Evolutionary conservation across 2,329 filamentous ascomycete genomes (phyloP), one percentile per base, ranked within the genome.

Genomic region (Penicillium sp.): DNA sequence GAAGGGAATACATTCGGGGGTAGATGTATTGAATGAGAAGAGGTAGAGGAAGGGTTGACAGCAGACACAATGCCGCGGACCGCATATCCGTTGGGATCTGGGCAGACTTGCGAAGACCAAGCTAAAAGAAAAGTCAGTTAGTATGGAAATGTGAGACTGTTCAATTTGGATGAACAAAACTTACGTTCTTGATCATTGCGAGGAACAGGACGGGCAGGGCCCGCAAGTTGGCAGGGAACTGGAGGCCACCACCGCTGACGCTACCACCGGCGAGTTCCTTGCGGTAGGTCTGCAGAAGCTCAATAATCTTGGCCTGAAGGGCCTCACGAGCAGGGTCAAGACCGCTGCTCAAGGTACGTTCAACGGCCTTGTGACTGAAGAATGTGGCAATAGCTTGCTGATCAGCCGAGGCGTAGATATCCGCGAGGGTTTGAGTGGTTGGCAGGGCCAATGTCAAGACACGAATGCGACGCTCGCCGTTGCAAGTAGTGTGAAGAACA

Each of bases 291-390:
- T 93, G 88, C 56, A 99, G 80, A 45, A 99, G 83, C 77, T 99
- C 94, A 27, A 92, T 88, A 40, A 96, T 80, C 81, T 99, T 99
- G 61, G 87, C 85, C 72, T 97, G 92, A 41, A 97, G 81, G 44
- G 91, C 88, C 73, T 99, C 94, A 40, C 94, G 84, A 47, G 94
- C 94, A 45, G 91, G 88, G 65, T 99, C 94, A 48, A 99, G 80
- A 38, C 93, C 92, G 65, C 85, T 90, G 65, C 90, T 88, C 38
- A 99, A 79, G 10, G 89, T 87, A 64, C 91, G 84, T 78, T 99
- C 94, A 3, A 97, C 94, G 14, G 94, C 94, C 79, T 97, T 97
- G 82, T 99, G 94, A 65, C 89, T 93, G 80, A 93, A 97, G 79
- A 93, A 97, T 11, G 90, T 89, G 3, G 92, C 89, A 64, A 99